Conservation (phyloP, 306 rosid species). For the Castanea sativa region DNA sequence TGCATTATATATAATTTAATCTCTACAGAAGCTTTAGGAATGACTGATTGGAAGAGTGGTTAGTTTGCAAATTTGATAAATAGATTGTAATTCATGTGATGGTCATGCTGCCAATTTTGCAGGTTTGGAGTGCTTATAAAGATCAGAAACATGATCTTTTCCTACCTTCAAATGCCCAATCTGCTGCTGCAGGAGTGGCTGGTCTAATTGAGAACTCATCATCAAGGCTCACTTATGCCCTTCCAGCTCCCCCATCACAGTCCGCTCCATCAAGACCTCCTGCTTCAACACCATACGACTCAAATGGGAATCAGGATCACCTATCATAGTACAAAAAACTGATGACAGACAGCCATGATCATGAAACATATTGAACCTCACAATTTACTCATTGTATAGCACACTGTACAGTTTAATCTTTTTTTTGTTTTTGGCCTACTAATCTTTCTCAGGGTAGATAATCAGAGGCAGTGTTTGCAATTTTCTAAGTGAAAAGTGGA, state of each 20-base stretch:
- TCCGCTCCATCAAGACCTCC: conserved; percentile 56
- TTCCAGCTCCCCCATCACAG: conserved; percentile 78
- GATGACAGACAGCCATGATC: conserved; percentile 14
- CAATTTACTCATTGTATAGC: conserved; percentile 54
- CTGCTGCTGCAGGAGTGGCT: conserved; percentile 98
- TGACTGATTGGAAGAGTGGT: neutral
- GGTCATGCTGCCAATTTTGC: conserved; percentile 15
- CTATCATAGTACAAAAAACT: conserved; percentile 31
- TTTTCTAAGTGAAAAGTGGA: conserved; percentile 15
- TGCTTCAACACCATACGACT: conserved; percentile 41
- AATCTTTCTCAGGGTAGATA: conserved; percentile 2
- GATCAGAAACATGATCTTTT: conserved; percentile 98
- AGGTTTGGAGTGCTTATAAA: conserved; percentile 99
- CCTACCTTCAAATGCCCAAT: conserved; percentile 98
- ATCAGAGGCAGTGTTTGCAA: conserved; percentile 39
- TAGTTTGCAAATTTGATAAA: neutral
- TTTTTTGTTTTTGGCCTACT: neutral
- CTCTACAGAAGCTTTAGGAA: neutral
- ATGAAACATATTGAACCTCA: conserved; percentile 21
- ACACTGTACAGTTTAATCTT: conserved; percentile 61
- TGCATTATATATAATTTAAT: neutral
- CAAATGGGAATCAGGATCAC: conserved; percentile 53
- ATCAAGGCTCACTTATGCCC: conserved; percentile 78
- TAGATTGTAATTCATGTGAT: neutral
- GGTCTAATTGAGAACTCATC: conserved; percentile 93